These are phyloP conservation scores for Lyophyllum atratum DNA, from an alignment of 768 basidiomycete genomes.

Conservation along the genomic window DNA sequence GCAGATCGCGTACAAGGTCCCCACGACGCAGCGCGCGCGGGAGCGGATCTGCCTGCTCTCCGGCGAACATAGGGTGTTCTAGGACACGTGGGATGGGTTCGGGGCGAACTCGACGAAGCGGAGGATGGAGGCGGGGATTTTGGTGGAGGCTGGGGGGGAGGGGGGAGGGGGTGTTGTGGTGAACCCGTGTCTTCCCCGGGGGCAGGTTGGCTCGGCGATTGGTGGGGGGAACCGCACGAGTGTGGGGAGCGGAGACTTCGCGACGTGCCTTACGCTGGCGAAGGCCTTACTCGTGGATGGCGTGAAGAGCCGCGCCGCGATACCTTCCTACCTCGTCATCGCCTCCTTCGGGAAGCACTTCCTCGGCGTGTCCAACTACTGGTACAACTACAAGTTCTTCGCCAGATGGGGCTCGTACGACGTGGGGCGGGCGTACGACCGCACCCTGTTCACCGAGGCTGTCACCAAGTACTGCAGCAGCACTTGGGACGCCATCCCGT, in stretches of 20 bases:
- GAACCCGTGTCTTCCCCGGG: slow-evolving; percentile 12
- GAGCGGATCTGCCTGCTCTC: slow-evolving; percentile 11
- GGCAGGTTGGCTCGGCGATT: background rate
- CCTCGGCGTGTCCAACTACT: slow-evolving; percentile 10
- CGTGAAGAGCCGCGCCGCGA: slow-evolving; percentile 1
- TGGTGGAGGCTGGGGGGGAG: slow-evolving; percentile 5
- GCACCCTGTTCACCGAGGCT: slow-evolving; percentile 1
- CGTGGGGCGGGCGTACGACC: slow-evolving; percentile 3
- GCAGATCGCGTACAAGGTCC: slow-evolving; percentile 14
- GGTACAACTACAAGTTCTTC: slow-evolving; percentile 17
- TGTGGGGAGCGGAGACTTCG: slow-evolving; percentile 11
- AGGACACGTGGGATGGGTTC: slow-evolving; percentile 13
- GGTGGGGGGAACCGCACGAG: background rate
- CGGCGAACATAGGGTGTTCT: slow-evolving; percentile 8
- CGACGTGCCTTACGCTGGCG: slow-evolving; percentile 7
- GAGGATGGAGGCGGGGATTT: background rate
- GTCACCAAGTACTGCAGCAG: slow-evolving; percentile 8
- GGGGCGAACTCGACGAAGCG: slow-evolving; percentile 3
- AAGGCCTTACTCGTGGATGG: slow-evolving; percentile 3
- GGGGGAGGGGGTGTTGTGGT: background rate
- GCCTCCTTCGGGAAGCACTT: slow-evolving; percentile 12
- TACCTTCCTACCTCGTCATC: slow-evolving; percentile 16
- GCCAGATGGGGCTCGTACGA: slow-evolving; percentile 15
- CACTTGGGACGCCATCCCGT: slow-evolving; percentile 2
- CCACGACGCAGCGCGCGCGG: background rate